Conservation (phyloP, 108 stramenopile genomes). For the Discostella stelligeroides region DNA sequence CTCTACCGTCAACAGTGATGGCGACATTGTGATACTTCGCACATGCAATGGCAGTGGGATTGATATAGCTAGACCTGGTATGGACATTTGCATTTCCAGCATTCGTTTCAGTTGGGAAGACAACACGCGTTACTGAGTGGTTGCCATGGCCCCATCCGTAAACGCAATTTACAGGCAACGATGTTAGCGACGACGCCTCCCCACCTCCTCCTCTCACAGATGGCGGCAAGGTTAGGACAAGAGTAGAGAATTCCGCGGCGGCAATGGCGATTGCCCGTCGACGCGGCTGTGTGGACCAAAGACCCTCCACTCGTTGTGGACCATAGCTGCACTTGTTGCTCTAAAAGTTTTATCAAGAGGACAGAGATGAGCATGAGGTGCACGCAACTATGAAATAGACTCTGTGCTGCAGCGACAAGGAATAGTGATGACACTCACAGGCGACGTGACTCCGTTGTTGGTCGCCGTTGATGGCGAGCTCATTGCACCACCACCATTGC, state of each 20-base stretch:
- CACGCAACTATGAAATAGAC: not conserved
- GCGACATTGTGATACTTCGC: conserved; percentile 87
- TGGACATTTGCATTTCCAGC: not conserved
- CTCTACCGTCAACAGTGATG: conserved; percentile 82
- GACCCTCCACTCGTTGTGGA: conserved; percentile 70
- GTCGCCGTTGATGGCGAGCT: no score
- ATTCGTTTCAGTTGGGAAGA: conserved; percentile 47
- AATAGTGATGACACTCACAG: conserved; percentile 3
- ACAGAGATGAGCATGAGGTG: conserved; percentile 2
- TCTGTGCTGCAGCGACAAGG: not conserved
- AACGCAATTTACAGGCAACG: conserved; percentile 67
- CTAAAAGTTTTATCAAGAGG: not conserved
- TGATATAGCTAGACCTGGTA: conserved; percentile 44
- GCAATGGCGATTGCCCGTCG: conserved; percentile 67
- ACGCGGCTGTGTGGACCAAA: conserved; percentile 59
- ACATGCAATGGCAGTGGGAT: conserved; percentile 79
- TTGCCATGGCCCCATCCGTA: conserved; percentile 88
- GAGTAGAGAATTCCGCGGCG: conserved; percentile 80
- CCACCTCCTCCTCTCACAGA: conserved; percentile 15
- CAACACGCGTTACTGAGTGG: conserved; percentile 66
- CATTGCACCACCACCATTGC: not conserved
- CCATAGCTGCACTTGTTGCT: conserved; percentile 17
- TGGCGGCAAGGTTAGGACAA: conserved; percentile 63
- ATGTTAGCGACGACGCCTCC: conserved; percentile 24
- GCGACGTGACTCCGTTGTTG: not conserved